Conservation (phyloP, 1,284 basidiomycete genomes). For the Pascua sp. region DNA sequence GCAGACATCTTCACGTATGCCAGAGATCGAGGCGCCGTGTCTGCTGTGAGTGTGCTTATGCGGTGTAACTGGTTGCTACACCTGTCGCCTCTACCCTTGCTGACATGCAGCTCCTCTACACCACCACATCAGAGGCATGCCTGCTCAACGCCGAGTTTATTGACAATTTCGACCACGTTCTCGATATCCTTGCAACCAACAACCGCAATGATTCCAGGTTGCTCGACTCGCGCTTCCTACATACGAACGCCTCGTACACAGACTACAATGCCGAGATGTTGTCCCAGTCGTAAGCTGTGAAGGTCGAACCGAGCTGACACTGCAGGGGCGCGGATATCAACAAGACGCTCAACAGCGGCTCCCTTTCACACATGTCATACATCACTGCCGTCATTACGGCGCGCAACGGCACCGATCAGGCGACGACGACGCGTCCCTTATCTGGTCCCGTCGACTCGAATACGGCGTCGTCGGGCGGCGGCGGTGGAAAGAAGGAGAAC, state of each 20-base stretch:
- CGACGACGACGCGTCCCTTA: slow-evolving; percentile 19
- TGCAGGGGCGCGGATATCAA: slow-evolving; percentile 51
- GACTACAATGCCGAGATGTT: slow-evolving; percentile 53
- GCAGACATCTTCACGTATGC: slow-evolving; percentile 76
- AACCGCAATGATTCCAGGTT: slow-evolving; percentile 45
- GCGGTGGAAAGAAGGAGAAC: slow-evolving; percentile 21
- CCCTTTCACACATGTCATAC: slow-evolving; percentile 55
- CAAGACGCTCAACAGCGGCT: slow-evolving; percentile 51
- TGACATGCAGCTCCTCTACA: slow-evolving; percentile 65
- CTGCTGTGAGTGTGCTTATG: slow-evolving; percentile 57
- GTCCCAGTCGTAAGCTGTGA: slow-evolving; percentile 27
- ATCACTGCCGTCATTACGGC: slow-evolving; percentile 63
- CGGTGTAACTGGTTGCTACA: slow-evolving; percentile 53
- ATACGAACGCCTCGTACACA: slow-evolving; percentile 57
- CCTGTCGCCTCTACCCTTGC: slow-evolving; percentile 5
- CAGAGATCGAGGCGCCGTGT: slow-evolving; percentile 68
- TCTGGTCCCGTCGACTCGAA: slow-evolving; percentile 11
- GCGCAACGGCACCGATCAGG: slow-evolving; percentile 59
- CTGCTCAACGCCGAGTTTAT: slow-evolving; percentile 70
- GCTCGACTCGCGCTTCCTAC: slow-evolving; percentile 63
- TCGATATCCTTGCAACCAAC: slow-evolving; percentile 66
- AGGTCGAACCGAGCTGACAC: slow-evolving; percentile 25
- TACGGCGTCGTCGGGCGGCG: background rate
- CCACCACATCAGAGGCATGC: slow-evolving; percentile 65
- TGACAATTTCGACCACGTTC: slow-evolving; percentile 61